Conservation (phyloP, 129 eudicot genomes). For the Pseudognaphalium luteoalbum region DNA sequence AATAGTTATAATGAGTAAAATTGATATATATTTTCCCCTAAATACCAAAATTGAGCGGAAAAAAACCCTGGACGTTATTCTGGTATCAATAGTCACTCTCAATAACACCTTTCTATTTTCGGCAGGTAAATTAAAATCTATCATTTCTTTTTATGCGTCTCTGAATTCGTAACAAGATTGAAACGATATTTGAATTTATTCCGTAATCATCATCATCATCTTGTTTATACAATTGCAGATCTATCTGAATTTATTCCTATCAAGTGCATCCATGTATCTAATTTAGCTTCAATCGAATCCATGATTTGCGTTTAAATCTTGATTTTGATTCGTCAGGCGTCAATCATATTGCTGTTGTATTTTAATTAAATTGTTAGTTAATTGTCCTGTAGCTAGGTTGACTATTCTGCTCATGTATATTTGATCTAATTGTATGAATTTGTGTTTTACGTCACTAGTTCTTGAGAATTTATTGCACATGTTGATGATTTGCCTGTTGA, state of each 20-base stretch:
- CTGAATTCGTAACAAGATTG: neutral
- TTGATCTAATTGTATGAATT: conserved; percentile 9
- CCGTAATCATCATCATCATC: neutral
- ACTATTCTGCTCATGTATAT: neutral
- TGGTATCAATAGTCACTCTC: conserved; percentile 11
- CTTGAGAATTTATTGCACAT: neutral
- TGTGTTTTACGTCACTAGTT: neutral
- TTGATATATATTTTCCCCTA: neutral
- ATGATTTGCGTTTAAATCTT: conserved; percentile 10
- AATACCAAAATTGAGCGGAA: conserved; percentile 2
- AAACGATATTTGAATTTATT: neutral
- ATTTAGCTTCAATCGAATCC: conserved; percentile 2
- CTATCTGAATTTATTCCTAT: neutral
- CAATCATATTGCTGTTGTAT: neutral
- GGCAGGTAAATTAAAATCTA: conserved; percentile 5
- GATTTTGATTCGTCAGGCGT: neutral
- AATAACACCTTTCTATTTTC: conserved; percentile 9
- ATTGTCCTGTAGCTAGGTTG: conserved; percentile 12
- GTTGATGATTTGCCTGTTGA: neutral
- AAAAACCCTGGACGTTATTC: neutral
- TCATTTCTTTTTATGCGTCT: neutral
- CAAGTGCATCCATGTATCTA: neutral
- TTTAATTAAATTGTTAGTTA: neutral
- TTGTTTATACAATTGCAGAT: conserved; percentile 17
- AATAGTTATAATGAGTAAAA: too few relatives aligned